Base-by-base conservation (phyloP, 2,329 filamentous ascomycete genomes). In the Monilinia fructigena region DNA sequence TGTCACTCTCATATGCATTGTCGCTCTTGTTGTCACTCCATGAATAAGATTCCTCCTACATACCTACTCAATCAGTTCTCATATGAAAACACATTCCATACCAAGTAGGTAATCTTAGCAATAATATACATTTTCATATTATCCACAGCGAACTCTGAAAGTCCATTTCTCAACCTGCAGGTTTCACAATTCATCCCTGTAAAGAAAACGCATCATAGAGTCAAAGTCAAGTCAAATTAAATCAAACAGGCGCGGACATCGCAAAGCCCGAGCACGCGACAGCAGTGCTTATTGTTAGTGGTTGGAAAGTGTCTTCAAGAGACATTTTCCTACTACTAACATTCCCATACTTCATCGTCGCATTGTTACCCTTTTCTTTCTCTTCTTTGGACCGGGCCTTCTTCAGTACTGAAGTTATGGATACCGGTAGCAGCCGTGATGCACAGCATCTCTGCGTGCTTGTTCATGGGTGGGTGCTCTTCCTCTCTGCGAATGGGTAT, bases 401-500 rank as follows among this genome's bases (percentile, higher is more conserved):
- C 68, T 72, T 77, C 68, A 74, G 71, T 58, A 70, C 72, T 64
- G 69, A 68, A 68, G 79, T 78, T 70, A 80, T 80, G 75, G 79
- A 82, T 73, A 81, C 79, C 68, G 84, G 85, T 70, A 83, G 83
- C 70, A 82, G 78, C 73, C 63, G 75, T 55, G 79, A 83, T 67
- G 86, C 88, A 58, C 83, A 89, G 70, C 91, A 93, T 76, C 85
- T 94, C 69, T 90, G 88, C 74, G 89, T 94, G 53, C 82, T 94
- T 55, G 87, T 93, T 63, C 91, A 94, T 75, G 86, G 91, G 79
- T 76, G 72, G 40, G 72, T 63, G 31, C 5, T 40, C 3, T 38
- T 26, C 14, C 58, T 38, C 20, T 23, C 28, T 23, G 26, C 45
- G 20, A 20, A 28, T 12, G 28, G 16, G 59, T 14, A 54, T 26